These are phyloP conservation scores for Elongisporangium undulatum DNA, from an alignment of 352 stramenopile species.

Conservation along the genomic window DNA sequence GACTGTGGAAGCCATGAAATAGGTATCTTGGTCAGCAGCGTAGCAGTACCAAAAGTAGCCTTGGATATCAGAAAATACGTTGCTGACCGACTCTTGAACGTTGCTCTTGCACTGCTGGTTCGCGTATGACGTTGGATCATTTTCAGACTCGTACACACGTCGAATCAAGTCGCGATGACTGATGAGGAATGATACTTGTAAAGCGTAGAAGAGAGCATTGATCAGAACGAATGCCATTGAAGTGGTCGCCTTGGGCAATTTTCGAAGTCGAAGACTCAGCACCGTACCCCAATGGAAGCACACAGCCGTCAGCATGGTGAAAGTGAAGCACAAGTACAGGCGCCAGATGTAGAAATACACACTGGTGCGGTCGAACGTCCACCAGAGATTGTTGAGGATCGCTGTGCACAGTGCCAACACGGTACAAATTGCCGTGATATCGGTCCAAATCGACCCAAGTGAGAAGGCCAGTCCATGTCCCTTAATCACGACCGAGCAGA, in stretches of 20 bases:
- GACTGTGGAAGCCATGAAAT: slow-evolving; percentile 78
- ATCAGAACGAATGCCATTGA: slow-evolving; percentile 60
- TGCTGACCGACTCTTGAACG: slow-evolving; percentile 33
- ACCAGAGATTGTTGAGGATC: slow-evolving; percentile 86
- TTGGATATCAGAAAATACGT: slow-evolving; percentile 84
- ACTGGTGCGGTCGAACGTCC: slow-evolving; percentile 57
- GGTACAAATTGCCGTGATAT: slow-evolving; percentile 83
- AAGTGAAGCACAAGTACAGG: slow-evolving; percentile 79
- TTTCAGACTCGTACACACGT: slow-evolving; percentile 70
- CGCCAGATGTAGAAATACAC: slow-evolving; percentile 84
- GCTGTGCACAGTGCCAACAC: slow-evolving; percentile 63
- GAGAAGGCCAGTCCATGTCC: slow-evolving; percentile 82
- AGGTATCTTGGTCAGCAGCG: slow-evolving; percentile 55
- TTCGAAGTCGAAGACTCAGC: slow-evolving; percentile 69
- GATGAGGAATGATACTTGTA: slow-evolving; percentile 69
- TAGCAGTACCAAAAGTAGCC: slow-evolving; percentile 84
- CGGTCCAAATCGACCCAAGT: slow-evolving; percentile 82
- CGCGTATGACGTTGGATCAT: slow-evolving; percentile 56
- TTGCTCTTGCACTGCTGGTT: slow-evolving; percentile 78
- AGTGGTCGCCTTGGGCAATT: slow-evolving; percentile 64
- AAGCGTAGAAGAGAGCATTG: slow-evolving; percentile 78
- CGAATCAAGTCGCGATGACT: slow-evolving; percentile 62
- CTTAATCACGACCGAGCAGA: slow-evolving; percentile 79
- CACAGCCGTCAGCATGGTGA: slow-evolving; percentile 86
- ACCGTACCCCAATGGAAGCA: slow-evolving; percentile 88